These are phyloP conservation scores for Basipetospora chlamydospora DNA, from an alignment of 2,329 filamentous ascomycete genomes.

Conservation along the genomic window DNA sequence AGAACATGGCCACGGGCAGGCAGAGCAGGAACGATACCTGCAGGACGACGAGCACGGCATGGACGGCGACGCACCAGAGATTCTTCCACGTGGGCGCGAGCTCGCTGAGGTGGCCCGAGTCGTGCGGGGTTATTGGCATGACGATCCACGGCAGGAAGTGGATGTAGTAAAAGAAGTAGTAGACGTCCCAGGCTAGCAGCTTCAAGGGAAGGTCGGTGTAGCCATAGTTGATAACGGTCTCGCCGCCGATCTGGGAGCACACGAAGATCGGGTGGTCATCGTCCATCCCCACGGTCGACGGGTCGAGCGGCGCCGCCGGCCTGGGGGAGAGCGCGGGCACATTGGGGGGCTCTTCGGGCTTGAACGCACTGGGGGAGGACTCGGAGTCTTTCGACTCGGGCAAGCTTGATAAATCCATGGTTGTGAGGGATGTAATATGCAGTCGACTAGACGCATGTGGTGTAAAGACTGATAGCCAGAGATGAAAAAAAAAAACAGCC, in stretches of 20 bases:
- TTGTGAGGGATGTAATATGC: too few species aligned
- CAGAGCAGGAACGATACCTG: conserved; percentile 46
- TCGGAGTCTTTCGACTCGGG: too few species aligned
- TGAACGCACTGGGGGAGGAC: too few species aligned
- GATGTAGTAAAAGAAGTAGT: conserved; percentile 37
- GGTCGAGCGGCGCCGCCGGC: too few species aligned
- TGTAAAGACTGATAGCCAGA: too few species aligned
- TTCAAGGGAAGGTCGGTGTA: conserved; percentile 42
- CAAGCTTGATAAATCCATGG: too few species aligned
- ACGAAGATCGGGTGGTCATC: conserved; percentile 32
- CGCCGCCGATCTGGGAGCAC: conserved; percentile 42
- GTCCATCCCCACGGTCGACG: conserved; percentile 12
- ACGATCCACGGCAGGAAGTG: conserved; percentile 47
- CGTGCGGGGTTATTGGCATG: conserved; percentile 38
- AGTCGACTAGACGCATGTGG: too few species aligned
- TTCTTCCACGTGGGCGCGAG: conserved; percentile 45
- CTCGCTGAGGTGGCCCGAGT: conserved; percentile 46
- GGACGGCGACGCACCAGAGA: conserved; percentile 39
- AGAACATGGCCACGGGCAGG: conserved; percentile 33
- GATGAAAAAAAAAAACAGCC: too few species aligned
- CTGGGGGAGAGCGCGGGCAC: too few species aligned
- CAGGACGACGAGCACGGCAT: conserved; percentile 41
- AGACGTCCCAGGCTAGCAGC: conserved; percentile 37
- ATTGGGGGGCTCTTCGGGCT: too few species aligned
- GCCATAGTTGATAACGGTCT: conserved; percentile 42